phyloP scores from a whole-genome alignment of 768 basidiomycete genomes.

The Auricularia sp. region DNA sequence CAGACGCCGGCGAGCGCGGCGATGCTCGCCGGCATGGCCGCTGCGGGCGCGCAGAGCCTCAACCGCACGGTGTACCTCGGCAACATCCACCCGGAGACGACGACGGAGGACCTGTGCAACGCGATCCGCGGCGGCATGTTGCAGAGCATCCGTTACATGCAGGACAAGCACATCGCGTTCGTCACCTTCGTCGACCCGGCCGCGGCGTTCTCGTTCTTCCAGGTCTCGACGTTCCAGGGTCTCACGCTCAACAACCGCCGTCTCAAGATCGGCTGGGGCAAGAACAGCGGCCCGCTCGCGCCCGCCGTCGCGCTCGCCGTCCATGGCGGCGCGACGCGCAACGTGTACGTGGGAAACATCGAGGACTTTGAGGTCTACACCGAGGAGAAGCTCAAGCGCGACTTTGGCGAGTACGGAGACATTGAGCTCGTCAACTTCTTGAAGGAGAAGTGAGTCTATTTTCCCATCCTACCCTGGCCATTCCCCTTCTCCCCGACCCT shows the following conservation, averaged over 20 bases:
- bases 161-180: constrained; percentile 96
- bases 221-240: constrained; percentile 82
- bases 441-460: constrained; percentile 69
- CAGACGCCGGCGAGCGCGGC: constrained; percentile 18
- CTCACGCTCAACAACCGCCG: constrained; percentile 87
- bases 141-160: constrained; percentile 90
- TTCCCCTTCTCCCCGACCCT: constrained; percentile 3
- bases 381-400: constrained; percentile 81
- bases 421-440: constrained; percentile 95
- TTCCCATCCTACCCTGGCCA: neutral
- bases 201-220: constrained; percentile 89
- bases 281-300: constrained; percentile 80
- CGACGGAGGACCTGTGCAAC: constrained; percentile 91
- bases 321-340: constrained; percentile 86
- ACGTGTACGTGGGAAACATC: constrained; percentile 92
- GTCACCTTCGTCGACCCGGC: constrained; percentile 93
- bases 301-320: constrained; percentile 81
- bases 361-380: constrained; percentile 90
- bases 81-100: constrained; percentile 94
- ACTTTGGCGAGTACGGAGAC: constrained; percentile 94
- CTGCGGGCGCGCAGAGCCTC: constrained; percentile 40
- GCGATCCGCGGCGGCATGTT: constrained; percentile 93
- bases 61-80: constrained; percentile 95
- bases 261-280: constrained; percentile 97
- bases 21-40: constrained; percentile 14